Percentiles rank a stretch among this genome's conserved stretches.
Conservation (phyloP, 805 yeast genomes). For the Yarrowia divulgata region DNA sequence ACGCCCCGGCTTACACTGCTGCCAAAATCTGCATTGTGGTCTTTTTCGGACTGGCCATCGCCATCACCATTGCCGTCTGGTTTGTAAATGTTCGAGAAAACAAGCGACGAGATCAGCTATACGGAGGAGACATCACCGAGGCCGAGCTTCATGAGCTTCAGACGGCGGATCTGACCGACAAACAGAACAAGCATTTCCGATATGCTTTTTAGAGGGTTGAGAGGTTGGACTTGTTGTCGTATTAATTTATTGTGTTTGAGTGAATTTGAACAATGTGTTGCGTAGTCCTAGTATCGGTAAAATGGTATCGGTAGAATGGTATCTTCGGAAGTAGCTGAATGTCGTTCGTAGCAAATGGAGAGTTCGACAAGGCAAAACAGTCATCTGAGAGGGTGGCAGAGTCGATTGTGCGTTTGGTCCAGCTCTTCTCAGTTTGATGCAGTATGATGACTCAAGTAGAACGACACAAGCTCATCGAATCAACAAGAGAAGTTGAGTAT, state of each 20-base stretch:
- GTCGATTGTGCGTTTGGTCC: too few species aligned
- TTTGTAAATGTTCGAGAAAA: slow-evolving; percentile 54
- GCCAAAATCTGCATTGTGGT: slow-evolving; percentile 65
- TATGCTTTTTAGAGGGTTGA: slow-evolving; percentile 46
- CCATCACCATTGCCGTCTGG: slow-evolving; percentile 52
- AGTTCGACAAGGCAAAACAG: too few species aligned
- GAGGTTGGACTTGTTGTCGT: background rate
- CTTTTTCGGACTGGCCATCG: slow-evolving; percentile 56
- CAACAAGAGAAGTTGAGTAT: too few species aligned
- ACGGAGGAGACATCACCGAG: slow-evolving; percentile 49
- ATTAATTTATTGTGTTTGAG: slow-evolving; percentile 17
- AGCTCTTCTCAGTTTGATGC: too few species aligned
- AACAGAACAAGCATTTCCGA: slow-evolving; percentile 62
- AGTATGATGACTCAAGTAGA: too few species aligned
- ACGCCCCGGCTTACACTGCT: slow-evolving; percentile 67
- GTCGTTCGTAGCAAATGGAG: too few species aligned
- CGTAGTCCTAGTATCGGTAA: too few species aligned
- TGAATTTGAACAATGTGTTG: too few species aligned
- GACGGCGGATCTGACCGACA: slow-evolving; percentile 58
- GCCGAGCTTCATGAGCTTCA: slow-evolving; percentile 47
- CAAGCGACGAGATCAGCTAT: slow-evolving; percentile 54
- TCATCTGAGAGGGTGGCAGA: too few species aligned
- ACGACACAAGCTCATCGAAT: too few species aligned
- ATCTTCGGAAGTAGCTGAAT: too few species aligned
- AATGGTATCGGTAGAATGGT: too few species aligned